A percentile compares a stretch with the other conserved stretches of the same genome.
phyloP scores from a whole-genome alignment of 2,329 filamentous ascomycete species.

The Ramularia collo-cygni region DNA sequence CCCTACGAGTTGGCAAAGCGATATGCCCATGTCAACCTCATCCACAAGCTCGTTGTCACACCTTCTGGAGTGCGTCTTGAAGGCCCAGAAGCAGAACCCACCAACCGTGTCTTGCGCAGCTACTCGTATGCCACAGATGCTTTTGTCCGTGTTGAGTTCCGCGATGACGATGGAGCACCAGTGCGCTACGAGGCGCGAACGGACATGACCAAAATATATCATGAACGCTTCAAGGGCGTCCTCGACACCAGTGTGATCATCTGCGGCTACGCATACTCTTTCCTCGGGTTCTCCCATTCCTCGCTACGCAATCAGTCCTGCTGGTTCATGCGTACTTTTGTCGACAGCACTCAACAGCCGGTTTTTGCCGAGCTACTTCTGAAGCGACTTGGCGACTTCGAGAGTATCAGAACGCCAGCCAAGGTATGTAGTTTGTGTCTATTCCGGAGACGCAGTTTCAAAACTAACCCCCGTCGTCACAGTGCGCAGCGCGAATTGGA shows the following conservation, averaged over 20 bases:
- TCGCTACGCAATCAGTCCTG: conserved; percentile 64
- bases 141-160: conserved; percentile 66
- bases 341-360: conserved; percentile 23
- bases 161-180: conserved; percentile 64
- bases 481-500: conserved; percentile 54
- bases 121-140: conserved; percentile 53
- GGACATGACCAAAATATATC: conserved; percentile 46
- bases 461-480: no score
- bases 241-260: conserved; percentile 56
- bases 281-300: conserved; percentile 74
- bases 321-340: conserved; percentile 56
- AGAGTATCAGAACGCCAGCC: conserved; percentile 46
- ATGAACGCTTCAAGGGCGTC: conserved; percentile 54
- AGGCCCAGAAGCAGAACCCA: conserved; percentile 52
- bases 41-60: conserved; percentile 33
- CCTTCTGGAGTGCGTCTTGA: conserved; percentile 36
- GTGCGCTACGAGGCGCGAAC: conserved; percentile 50
- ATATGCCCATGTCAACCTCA: conserved; percentile 28
- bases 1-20: conserved; percentile 28
- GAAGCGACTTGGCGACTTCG: conserved; percentile 44
- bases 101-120: conserved; percentile 64
- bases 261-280: conserved; percentile 56
- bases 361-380: conserved; percentile 38
- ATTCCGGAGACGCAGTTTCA: no score
- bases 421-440: conserved; percentile 18